A percentile compares a stretch with the other conserved stretches of the same genome.
phyloP scores from a whole-genome alignment of 2,329 filamentous ascomycete genomes.

The Nemania serpens region DNA sequence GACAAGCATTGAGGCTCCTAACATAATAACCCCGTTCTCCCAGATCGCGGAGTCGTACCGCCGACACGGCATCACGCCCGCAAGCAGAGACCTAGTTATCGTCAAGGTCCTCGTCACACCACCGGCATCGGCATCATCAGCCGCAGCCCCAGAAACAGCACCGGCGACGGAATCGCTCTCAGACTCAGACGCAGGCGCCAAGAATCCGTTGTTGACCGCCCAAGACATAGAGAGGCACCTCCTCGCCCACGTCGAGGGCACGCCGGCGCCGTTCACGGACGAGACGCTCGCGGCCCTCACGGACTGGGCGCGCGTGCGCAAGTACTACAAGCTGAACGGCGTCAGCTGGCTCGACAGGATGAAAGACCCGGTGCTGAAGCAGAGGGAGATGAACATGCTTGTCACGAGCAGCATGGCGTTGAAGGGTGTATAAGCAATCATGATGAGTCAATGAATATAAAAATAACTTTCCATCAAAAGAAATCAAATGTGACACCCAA shows the following conservation, averaged over 20 bases:
- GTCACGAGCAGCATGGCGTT: slow-evolving; percentile 79
- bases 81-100: slow-evolving; percentile 73
- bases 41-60: slow-evolving; percentile 93
- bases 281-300: slow-evolving; percentile 61
- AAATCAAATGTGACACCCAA: too few species aligned
- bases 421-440: slow-evolving; percentile 55
- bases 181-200: not conserved
- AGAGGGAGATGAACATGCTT: slow-evolving; percentile 67
- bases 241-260: slow-evolving; percentile 63
- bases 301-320: slow-evolving; percentile 73
- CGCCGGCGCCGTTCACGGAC: slow-evolving; percentile 63
- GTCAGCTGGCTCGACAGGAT: slow-evolving; percentile 55
- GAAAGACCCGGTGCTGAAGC: slow-evolving; percentile 49
- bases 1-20: too few species aligned
- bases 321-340: slow-evolving; percentile 82
- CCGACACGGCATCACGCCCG: slow-evolving; percentile 77
- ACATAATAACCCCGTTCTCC: slow-evolving; percentile 6
- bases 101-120: slow-evolving; percentile 73
- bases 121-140: not conserved
- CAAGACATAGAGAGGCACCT: slow-evolving; percentile 65
- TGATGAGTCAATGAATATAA: not conserved
- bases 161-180: not conserved
- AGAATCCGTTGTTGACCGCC: slow-evolving; percentile 34
- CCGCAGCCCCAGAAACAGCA: not conserved
- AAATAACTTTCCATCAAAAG: too few species aligned